Conservation (phyloP, 2,329 filamentous ascomycete species). For the Colletotrichum sp. region DNA sequence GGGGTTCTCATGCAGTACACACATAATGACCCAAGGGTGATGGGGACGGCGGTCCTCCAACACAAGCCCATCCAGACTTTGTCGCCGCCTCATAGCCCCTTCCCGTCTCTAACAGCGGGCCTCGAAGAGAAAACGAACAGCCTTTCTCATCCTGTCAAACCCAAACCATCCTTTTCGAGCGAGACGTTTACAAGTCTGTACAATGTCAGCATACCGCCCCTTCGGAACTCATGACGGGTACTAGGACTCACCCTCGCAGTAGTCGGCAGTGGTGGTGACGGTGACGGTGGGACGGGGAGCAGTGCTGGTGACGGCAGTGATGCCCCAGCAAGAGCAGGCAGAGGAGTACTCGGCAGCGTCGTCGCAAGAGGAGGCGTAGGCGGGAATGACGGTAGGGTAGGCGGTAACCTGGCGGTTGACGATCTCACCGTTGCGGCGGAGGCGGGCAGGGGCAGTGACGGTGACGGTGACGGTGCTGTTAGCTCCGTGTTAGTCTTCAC, state of each 20-base stretch:
- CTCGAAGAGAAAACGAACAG: constrained; percentile 2
- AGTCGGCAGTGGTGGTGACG: constrained; percentile 45
- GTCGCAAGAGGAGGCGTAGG: constrained; percentile 45
- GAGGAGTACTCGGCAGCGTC: constrained; percentile 39
- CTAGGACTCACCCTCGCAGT: constrained; percentile 36
- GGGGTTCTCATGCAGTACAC: background rate
- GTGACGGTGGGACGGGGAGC: constrained; percentile 44
- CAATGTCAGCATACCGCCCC: background rate
- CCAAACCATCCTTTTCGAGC: background rate
- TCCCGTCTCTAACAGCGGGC: background rate
- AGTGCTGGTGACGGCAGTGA: constrained; percentile 43
- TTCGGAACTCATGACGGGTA: background rate
- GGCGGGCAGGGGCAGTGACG: constrained; percentile 31
- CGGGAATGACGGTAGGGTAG: constrained; percentile 37
- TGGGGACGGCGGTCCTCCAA: background rate
- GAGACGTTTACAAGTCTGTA: constrained; percentile 10
- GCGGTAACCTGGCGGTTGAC: constrained; percentile 35
- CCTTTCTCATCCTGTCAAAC: background rate
- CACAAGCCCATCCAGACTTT: constrained; percentile 5
- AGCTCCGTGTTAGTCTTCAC: constrained; percentile 23
- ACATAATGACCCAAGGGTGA: background rate
- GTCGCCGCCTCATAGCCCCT: background rate
- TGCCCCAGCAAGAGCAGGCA: constrained; percentile 50
- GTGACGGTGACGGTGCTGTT: constrained; percentile 43
- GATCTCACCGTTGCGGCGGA: constrained; percentile 28